Evolutionary conservation across 345 rosid genomes (phyloP).

Genomic region (Ceriops decandra): DNA sequence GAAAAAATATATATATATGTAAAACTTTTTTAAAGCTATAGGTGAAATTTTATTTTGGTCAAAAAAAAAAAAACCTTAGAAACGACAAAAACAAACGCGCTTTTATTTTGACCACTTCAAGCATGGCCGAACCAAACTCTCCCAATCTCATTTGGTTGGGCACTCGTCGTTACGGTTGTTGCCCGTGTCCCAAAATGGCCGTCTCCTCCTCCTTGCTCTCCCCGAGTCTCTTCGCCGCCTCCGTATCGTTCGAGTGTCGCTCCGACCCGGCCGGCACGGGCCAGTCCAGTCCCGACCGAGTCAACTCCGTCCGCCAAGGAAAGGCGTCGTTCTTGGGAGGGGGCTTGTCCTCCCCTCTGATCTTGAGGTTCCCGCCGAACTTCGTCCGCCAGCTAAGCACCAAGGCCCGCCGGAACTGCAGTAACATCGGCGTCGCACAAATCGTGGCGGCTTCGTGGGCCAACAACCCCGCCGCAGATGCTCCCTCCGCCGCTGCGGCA

Average conservation of each 20-base stretch:
- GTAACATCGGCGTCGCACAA: conserved; percentile 99
- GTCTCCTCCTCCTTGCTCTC: conserved; percentile 20
- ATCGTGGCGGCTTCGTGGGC: conserved; percentile 98
- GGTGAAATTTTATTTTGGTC: too few relatives aligned
- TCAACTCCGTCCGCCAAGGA: conserved; percentile 14
- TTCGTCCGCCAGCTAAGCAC: conserved; percentile 95
- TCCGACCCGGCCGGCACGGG: conserved; percentile 25
- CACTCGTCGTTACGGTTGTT: too few relatives aligned
- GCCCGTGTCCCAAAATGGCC: conserved; percentile 16
- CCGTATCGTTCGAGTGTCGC: conserved; percentile 25
- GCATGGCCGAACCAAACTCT: too few relatives aligned
- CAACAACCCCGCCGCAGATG: conserved; percentile 43
- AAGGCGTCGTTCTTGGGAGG: conserved; percentile 22
- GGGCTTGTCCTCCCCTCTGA: conserved; percentile 58
- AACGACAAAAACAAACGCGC: conserved; percentile 5
- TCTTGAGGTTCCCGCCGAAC: conserved; percentile 87
- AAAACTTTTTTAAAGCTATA: too few relatives aligned
- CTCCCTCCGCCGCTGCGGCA: conserved; percentile 49
- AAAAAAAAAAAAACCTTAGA: neutral
- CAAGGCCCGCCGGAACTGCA: conserved; percentile 95
- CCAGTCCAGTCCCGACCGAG: conserved; percentile 19
- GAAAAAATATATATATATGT: too few relatives aligned
- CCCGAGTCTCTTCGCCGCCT: conserved; percentile 14
- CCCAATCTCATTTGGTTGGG: too few relatives aligned
- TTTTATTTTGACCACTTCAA: neutral